phyloP scores from a whole-genome alignment of 177 flowering plant genomes.

The Vitis hybrid region DNA sequence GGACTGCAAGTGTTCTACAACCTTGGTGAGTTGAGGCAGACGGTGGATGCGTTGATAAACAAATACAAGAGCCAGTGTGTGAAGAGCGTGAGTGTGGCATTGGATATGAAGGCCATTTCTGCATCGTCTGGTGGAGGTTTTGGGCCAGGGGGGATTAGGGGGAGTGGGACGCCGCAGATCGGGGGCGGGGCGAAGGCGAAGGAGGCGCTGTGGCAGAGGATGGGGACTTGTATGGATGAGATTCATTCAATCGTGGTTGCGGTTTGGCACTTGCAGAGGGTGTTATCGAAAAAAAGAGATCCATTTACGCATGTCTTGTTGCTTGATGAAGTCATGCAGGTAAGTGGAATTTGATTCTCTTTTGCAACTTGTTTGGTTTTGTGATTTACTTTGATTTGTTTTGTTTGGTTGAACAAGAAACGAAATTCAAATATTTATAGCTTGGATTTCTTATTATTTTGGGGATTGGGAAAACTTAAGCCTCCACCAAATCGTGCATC shows the following conservation, averaged over 20 bases:
- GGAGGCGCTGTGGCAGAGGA: constrained; percentile 88
- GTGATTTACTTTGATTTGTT: background rate
- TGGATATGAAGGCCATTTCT: constrained; percentile 89
- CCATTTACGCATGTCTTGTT: constrained; percentile 90
- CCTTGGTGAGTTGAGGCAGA: constrained; percentile 71
- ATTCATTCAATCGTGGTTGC: constrained; percentile 80
- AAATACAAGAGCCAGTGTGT: constrained; percentile 72
- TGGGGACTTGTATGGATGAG: constrained; percentile 82
- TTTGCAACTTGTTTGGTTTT: background rate
- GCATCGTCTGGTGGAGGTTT: constrained; percentile 46
- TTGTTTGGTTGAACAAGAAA: background rate
- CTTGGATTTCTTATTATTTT: background rate
- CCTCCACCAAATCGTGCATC: too few relatives aligned
- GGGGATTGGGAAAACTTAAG: too few relatives aligned
- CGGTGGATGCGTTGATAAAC: constrained; percentile 71
- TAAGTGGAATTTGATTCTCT: constrained; percentile 17
- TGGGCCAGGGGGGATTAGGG: constrained; percentile 88
- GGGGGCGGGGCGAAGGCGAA: constrained; percentile 84
- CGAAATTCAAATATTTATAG: background rate
- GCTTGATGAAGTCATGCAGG: constrained; percentile 93
- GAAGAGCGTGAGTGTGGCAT: constrained; percentile 65
- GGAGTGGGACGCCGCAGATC: constrained; percentile 90
- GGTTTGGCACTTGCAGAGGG: constrained; percentile 98
- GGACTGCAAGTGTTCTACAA: constrained; percentile 96
- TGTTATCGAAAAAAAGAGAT: constrained; percentile 92